phyloP scores from a whole-genome alignment of 1,284 basidiomycete species.

The Psilocybe mexicana region DNA sequence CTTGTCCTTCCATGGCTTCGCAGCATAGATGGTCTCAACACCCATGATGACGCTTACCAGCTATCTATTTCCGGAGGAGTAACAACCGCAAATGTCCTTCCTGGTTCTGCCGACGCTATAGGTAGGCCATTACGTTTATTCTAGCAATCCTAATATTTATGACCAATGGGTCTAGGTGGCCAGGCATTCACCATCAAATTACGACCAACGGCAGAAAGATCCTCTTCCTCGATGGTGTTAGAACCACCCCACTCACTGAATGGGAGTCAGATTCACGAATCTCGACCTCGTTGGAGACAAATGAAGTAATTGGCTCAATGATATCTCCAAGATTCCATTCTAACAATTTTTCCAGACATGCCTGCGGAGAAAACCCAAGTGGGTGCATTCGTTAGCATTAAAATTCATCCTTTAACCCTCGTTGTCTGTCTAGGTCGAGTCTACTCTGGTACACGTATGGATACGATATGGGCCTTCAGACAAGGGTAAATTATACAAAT shows the following conservation, averaged over 20 bases:
- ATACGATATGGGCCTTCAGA: conserved; percentile 62
- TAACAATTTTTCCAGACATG: conserved; percentile 33
- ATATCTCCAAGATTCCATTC: background rate
- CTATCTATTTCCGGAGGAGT: conserved; percentile 48
- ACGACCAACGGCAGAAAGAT: conserved; percentile 53
- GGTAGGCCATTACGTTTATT: conserved; percentile 31
- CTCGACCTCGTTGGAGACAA: conserved; percentile 56
- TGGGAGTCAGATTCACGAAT: conserved; percentile 37
- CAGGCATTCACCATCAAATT: conserved; percentile 72
- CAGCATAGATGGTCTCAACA: conserved; percentile 49
- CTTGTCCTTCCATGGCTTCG: conserved; percentile 52
- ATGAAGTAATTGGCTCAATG: conserved; percentile 49
- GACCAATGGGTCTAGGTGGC: conserved; percentile 40
- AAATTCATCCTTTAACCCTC: too few relatives aligned
- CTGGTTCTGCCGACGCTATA: conserved; percentile 59
- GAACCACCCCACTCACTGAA: conserved; percentile 57
- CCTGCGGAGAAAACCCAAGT: conserved; percentile 52
- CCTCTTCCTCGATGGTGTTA: conserved; percentile 55
- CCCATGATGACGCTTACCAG: conserved; percentile 49
- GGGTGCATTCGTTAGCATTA: conserved; percentile 13
- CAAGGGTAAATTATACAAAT: conserved; percentile 34
- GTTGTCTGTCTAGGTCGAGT: conserved; percentile 29
- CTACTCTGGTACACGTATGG: conserved; percentile 52
- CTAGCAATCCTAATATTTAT: background rate
- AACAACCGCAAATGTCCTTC: conserved; percentile 46